Evolutionary conservation across 257 asterid genomes (phyloP), one percentile per base, ranked within the genome.

Genomic region (Vinca minor): DNA sequence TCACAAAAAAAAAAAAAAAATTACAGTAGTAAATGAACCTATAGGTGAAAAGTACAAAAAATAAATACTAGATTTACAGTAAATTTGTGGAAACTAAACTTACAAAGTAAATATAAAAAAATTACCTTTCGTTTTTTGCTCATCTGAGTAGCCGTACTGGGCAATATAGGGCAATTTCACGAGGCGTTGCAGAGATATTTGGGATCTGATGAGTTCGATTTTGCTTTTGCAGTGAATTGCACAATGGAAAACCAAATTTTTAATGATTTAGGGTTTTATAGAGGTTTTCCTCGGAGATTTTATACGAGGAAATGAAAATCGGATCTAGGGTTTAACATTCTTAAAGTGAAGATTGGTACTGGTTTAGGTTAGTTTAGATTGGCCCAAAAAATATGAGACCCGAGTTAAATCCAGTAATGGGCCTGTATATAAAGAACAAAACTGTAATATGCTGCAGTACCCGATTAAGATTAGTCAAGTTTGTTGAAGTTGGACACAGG

Each of bases 71-170:
- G 17, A 14, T 14, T 13, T 45, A 21, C 20, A 45, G 7, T 18
- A 25, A 12, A 0, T 4, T 1, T 3, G 26, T 8, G 1, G 25
- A 31, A 26, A 42, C 14, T 8, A 25, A 0, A 18, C 5, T 26
- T 6, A 44, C 25, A 25, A 29, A 44, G 34, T 10, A 14, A 42
- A 41, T 6, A 5, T 0, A 23, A 1, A 11, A 15, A 28, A 18
- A 38, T 10, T 25, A 73, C 78, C 78, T 73, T 73, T 69, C 78
- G 59, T 74, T 73, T 73, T 38, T 73, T 73, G 78, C 78, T 73
- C 74, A 73, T 73, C 47, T 73, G 78, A 42, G 78, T 25, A 10
- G 78, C 74, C 78, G 69, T 73, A 8, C 36, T 68, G 66, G 53
- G 44, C 41, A 56, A 56, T 39, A n/a, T 28, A 55, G 60, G 39